Conservation (phyloP, 139 green algal species). For the Yamagishiella unicocca region DNA sequence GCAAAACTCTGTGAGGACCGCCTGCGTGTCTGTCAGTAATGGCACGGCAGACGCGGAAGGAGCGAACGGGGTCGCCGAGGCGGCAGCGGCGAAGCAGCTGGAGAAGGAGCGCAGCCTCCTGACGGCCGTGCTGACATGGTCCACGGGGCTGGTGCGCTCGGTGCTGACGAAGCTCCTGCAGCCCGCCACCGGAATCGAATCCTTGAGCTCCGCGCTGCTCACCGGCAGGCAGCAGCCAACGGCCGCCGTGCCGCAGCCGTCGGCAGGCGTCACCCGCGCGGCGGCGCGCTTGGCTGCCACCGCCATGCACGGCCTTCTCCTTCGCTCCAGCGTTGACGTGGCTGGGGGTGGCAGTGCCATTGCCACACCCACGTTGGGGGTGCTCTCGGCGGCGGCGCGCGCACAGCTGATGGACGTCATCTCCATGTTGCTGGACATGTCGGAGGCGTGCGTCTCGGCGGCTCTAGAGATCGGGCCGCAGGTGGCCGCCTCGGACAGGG, state of each 20-base stretch:
- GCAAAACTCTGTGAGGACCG: neutral
- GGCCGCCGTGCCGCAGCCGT: neutral
- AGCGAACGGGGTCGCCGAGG: neutral
- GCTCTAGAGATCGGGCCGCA: conserved; percentile 1
- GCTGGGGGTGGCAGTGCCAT: too few relatives aligned
- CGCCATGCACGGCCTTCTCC: conserved; percentile 31
- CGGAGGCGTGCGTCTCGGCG: conserved; percentile 46
- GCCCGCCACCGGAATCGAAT: conserved; percentile 3
- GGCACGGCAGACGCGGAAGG: neutral
- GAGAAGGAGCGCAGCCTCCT: conserved; percentile 8
- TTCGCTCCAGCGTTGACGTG: neutral
- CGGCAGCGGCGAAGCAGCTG: neutral
- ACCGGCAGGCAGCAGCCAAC: neutral
- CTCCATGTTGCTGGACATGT: conserved; percentile 51
- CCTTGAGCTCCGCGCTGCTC: conserved; percentile 8
- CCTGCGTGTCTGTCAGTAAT: too few relatives aligned
- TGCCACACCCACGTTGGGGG: too few relatives aligned
- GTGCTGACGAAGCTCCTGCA: conserved; percentile 25
- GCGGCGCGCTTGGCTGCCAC: conserved; percentile 13
- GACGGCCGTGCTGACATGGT: conserved; percentile 21
- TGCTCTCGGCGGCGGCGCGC: neutral
- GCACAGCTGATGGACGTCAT: conserved; percentile 37
- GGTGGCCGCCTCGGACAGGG: neutral
- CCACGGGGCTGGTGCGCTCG: neutral
- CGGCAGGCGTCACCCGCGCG: conserved; percentile 3